A percentile compares a stretch with the other conserved stretches of the same genome.
These are phyloP conservation scores for Massospora cicadina DNA, from an alignment of 371 early-diverging fungal species.

Conservation along the genomic window DNA sequence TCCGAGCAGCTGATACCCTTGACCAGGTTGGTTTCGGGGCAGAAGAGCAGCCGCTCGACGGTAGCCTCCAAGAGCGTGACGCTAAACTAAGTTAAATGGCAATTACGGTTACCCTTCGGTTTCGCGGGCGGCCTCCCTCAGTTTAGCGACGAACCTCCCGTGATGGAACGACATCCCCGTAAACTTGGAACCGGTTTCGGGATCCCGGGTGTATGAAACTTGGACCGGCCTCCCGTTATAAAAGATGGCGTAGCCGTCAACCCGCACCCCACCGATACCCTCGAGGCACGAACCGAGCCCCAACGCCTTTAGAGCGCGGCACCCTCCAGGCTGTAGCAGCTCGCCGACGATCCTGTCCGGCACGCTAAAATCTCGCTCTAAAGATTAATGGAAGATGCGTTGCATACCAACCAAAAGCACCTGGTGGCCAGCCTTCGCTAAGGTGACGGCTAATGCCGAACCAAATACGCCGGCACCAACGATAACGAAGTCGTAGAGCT, in stretches of 20 bases:
- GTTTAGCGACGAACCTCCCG: slow-evolving; percentile 73
- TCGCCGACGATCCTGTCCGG: slow-evolving; percentile 95
- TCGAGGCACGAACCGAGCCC: slow-evolving; percentile 61
- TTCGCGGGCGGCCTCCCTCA: slow-evolving; percentile 45
- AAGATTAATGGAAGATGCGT: background rate
- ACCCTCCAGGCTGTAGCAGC: slow-evolving; percentile 85
- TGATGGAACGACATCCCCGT: slow-evolving; percentile 84
- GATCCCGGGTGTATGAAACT: slow-evolving; percentile 33
- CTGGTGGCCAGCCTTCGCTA: slow-evolving; percentile 46
- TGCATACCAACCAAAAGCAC: slow-evolving; percentile 41
- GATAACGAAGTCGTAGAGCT: slow-evolving; percentile 48
- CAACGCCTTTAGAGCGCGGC: slow-evolving; percentile 50
- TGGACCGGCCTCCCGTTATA: slow-evolving; percentile 28
- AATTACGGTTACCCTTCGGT: slow-evolving; percentile 26
- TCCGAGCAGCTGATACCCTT: slow-evolving; percentile 28
- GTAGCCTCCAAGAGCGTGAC: slow-evolving; percentile 57
- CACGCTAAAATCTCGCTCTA: slow-evolving; percentile 72
- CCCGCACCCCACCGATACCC: slow-evolving; percentile 71
- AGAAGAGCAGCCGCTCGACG: slow-evolving; percentile 31
- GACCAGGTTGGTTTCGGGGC: slow-evolving; percentile 23
- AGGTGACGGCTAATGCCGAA: slow-evolving; percentile 56
- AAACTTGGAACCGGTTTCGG: slow-evolving; percentile 21
- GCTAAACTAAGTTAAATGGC: slow-evolving; percentile 18
- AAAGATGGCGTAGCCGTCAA: slow-evolving; percentile 71
- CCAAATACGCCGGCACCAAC: slow-evolving; percentile 88